Evolutionary conservation across 1,139 yeast species (phyloP).

Genomic region (Nakaseomyces delphensis): DNA sequence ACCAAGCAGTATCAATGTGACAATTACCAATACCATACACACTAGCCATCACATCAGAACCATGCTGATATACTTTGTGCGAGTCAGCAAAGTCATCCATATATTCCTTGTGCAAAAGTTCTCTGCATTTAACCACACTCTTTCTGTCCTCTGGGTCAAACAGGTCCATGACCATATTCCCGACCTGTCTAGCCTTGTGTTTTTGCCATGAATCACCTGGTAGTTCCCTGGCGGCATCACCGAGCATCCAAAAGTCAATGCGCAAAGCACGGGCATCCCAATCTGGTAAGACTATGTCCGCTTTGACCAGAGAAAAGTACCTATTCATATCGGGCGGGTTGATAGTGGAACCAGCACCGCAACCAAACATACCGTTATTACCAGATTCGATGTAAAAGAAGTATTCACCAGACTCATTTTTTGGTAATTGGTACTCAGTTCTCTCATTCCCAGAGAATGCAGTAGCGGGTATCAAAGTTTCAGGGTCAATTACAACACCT

Average conservation of each 20-base stretch:
- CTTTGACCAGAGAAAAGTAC: constrained; percentile 54
- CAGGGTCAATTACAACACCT: constrained; percentile 61
- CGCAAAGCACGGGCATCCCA: constrained; percentile 66
- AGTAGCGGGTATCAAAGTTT: constrained; percentile 58
- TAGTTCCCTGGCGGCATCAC: constrained; percentile 86
- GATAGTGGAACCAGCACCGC: constrained; percentile 53
- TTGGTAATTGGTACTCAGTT: constrained; percentile 61
- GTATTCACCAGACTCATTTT: constrained; percentile 30
- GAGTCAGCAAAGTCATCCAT: constrained; percentile 61
- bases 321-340: constrained; percentile 63
- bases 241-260: constrained; percentile 78
- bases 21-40: constrained; percentile 89
- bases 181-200: constrained; percentile 68
- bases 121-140: constrained; percentile 53
- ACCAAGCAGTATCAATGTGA: constrained; percentile 96
- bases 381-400: constrained; percentile 77
- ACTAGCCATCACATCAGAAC: constrained; percentile 34
- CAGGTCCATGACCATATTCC: constrained; percentile 70
- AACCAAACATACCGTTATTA: constrained; percentile 93
- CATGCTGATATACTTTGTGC: constrained; percentile 46
- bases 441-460: constrained; percentile 89
- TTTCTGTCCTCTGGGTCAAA: constrained; percentile 52
- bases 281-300: constrained; percentile 78
- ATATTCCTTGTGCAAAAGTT: constrained; percentile 48
- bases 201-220: constrained; percentile 72